These are phyloP conservation scores for Corymbia citriodora DNA, from an alignment of 441 rosid species.

Conservation along the genomic window DNA sequence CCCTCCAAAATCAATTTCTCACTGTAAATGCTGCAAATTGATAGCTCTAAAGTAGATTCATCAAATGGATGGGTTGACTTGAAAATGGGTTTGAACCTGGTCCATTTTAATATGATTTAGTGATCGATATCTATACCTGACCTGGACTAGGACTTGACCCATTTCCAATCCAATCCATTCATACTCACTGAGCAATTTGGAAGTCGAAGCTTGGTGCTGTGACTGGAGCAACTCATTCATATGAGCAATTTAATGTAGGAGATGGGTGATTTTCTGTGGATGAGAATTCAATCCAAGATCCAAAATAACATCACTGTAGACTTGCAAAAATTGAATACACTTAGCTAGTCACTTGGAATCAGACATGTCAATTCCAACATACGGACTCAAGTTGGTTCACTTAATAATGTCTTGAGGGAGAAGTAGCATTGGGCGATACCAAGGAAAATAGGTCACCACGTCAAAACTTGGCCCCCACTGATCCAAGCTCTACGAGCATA, in stretches of 20 bases:
- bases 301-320: background rate
- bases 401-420: background rate
- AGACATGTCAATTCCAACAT: background rate
- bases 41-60: background rate
- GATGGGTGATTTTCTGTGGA: conserved; percentile 49
- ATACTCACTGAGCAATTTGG: conserved; percentile 12
- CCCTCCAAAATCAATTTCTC: background rate
- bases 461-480: background rate
- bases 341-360: background rate
- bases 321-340: background rate
- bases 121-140: background rate
- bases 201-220: conserved; percentile 33
- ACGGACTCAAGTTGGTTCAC: background rate
- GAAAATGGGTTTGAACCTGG: background rate
- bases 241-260: conserved; percentile 55
- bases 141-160: background rate
- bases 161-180: background rate
- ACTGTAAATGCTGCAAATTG: background rate
- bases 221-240: conserved; percentile 49
- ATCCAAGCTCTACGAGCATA: background rate
- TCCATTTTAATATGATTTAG: background rate
- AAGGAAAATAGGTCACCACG: background rate
- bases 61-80: background rate
- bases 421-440: background rate
- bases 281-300: background rate